These are phyloP conservation scores for Solanum etuberosum DNA, from an alignment of 257 asterid species.

Conservation along the genomic window DNA sequence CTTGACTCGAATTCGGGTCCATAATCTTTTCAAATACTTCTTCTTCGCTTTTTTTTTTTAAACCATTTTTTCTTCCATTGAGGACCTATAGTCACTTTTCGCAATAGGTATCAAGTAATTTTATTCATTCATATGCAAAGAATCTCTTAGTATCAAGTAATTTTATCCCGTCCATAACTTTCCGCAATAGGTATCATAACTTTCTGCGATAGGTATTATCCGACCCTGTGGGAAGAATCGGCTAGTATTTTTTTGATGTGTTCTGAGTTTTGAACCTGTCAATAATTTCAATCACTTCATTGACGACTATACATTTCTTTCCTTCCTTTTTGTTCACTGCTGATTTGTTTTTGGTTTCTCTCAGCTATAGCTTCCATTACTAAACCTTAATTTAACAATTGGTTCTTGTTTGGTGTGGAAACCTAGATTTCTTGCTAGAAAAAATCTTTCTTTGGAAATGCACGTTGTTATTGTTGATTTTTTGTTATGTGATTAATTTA, in stretches of 20 bases:
- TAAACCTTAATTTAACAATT: background rate
- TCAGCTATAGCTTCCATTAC: background rate
- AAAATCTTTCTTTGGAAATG: background rate
- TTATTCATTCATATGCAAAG: background rate
- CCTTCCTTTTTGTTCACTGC: too few species aligned
- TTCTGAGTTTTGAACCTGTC: too few species aligned
- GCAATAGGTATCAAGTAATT: too few species aligned
- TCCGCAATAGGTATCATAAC: too few species aligned
- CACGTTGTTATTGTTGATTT: background rate
- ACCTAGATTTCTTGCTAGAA: too few species aligned
- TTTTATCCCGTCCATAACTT: too few species aligned
- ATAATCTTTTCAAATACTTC: background rate
- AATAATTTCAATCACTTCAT: too few species aligned
- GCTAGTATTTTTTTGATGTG: too few species aligned
- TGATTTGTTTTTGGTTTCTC: background rate
- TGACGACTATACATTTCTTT: background rate
- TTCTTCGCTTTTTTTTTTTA: background rate
- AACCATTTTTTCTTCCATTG: background rate
- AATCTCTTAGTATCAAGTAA: too few species aligned
- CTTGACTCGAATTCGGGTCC: background rate
- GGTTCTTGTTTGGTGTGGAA: background rate
- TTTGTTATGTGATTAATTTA: background rate
- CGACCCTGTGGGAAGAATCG: fast-evolving
- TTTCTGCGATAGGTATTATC: background rate
- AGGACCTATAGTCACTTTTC: too few species aligned